A percentile compares a stretch with the other conserved stretches of the same genome.
Conservation (phyloP, 2,329 filamentous ascomycete species). For the Zopfia rhizophila region DNA sequence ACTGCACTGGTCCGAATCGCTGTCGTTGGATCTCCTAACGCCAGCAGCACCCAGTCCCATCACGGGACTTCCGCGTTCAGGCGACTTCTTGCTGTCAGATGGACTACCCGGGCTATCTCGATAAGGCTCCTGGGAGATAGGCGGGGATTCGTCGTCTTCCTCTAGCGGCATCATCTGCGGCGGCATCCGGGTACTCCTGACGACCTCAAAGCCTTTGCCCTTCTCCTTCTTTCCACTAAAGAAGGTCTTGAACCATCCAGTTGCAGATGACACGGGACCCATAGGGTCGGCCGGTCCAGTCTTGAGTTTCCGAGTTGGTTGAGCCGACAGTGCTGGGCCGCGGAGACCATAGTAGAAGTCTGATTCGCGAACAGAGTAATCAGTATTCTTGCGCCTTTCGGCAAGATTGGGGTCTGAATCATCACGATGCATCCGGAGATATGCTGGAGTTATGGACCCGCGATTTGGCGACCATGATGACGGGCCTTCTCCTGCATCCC, state of each 20-base stretch:
- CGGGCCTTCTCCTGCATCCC: constrained; percentile 46
- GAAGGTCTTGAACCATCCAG: constrained; percentile 81
- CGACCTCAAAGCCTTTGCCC: constrained; percentile 96
- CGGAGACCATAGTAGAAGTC: constrained; percentile 97
- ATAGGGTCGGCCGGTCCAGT: constrained; percentile 96
- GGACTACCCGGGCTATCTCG: constrained; percentile 61
- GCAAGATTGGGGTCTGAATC: constrained; percentile 66
- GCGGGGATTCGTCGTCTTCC: constrained; percentile 66
- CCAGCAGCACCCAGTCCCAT: constrained; percentile 27
- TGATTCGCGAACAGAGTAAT: constrained; percentile 93
- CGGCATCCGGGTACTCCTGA: constrained; percentile 87
- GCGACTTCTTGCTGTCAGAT: constrained; percentile 22
- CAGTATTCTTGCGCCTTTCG: constrained; percentile 69
- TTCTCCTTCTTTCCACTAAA: constrained; percentile 92
- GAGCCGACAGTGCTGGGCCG: constrained; percentile 84
- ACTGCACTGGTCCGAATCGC: constrained; percentile 42
- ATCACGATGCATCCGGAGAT: constrained; percentile 60
- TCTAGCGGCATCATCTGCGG: constrained; percentile 72
- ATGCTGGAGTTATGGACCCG: constrained; percentile 56
- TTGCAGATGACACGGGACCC: constrained; percentile 86
- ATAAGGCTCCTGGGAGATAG: constrained; percentile 58
- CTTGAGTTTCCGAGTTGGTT: constrained; percentile 83
- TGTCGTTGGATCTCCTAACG: constrained; percentile 56
- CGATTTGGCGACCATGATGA: constrained; percentile 41
- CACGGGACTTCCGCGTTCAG: constrained; percentile 17